phyloP scores from a whole-genome alignment of 306 rosid genomes.

The Castanospermum australe region DNA sequence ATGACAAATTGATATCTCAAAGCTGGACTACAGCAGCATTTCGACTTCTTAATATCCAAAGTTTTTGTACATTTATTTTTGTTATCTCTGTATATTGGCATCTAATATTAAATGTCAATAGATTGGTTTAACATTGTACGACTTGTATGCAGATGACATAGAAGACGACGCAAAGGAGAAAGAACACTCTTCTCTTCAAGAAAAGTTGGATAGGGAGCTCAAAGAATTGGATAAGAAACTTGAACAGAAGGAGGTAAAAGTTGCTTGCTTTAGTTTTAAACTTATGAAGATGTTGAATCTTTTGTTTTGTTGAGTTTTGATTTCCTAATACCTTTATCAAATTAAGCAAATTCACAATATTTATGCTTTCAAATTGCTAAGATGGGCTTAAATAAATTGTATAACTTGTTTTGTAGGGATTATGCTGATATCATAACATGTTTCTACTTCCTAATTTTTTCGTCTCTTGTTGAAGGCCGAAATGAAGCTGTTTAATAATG shows the following conservation, averaged over 20 bases:
- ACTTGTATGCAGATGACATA: constrained; percentile 51
- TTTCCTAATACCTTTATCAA: not conserved
- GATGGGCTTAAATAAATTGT: not conserved
- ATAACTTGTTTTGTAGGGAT: not conserved
- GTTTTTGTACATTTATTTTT: not conserved
- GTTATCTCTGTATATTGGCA: not conserved
- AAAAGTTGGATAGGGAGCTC: constrained; percentile 80
- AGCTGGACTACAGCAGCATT: not conserved
- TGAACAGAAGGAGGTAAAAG: constrained; percentile 89
- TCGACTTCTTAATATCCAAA: not conserved
- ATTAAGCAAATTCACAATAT: not conserved
- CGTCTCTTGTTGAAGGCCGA: constrained; percentile 63
- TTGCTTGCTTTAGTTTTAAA: not conserved
- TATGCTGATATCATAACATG: not conserved
- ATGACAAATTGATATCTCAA: constrained; percentile 9
- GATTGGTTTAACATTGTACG: not conserved
- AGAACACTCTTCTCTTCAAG: constrained; percentile 92
- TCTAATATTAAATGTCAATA: not conserved
- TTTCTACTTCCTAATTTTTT: constrained; percentile 8
- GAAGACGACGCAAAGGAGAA: constrained; percentile 80
- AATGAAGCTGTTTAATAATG: constrained; percentile 70
- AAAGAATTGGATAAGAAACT: constrained; percentile 90
- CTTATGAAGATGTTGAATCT: not conserved
- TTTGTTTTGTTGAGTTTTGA: not conserved
- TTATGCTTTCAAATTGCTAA: not conserved